Evolutionary conservation across 2,329 filamentous ascomycete genomes (phyloP), one percentile per base, ranked within the genome.

Genomic region (Penicillium sp.): DNA sequence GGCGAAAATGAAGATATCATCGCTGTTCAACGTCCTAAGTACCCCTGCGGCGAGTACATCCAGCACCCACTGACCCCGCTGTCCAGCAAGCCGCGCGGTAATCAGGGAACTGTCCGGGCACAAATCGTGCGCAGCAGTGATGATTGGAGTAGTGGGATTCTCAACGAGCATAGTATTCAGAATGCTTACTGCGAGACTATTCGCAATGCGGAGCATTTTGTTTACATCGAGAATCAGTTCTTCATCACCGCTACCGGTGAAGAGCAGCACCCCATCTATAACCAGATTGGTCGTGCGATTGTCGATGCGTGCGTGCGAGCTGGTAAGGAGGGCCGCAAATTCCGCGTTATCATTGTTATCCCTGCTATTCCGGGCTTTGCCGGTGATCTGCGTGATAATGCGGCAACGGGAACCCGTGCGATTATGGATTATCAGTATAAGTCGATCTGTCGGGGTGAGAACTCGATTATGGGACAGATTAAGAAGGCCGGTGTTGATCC

Each of bases 401-500:
- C 89, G 17, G 93, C 93, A 0, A 84, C 84, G 1, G 93, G 93
- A 8, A 97, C 93, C 0, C 77, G 91, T 42, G 93, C 92, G 9
- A 99, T 97, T 65, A 97, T 99, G 91, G 92, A 97, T 69, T 97
- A 96, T 67, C 94, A 97, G 69, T 99, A 94, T 79, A 96, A 95
- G 74, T 96, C 91, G 0, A 96, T 99, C 59, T 90, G 88, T 66
- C 87, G 94, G 37, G 94, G 94, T 5, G 88, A 95, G 58, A 80
- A 97, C 68, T 96, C 91, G 4, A 97, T 99, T 46, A 94, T 89
- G 62, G 91, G 84, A 32, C 87, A 89, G 66, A 85, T 97, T 52
- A 78, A 80, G 51, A 84, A 83, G 6, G 79, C 89, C 56, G 91
- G 89, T 1, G 83, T 94, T 1, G 86, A 97, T 62, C 91, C 92